A percentile compares a stretch with the other conserved stretches of the same genome.
These are phyloP conservation scores for Phytopythium chamaehyphon DNA, from an alignment of 352 stramenopile genomes.

Conservation along the genomic window DNA sequence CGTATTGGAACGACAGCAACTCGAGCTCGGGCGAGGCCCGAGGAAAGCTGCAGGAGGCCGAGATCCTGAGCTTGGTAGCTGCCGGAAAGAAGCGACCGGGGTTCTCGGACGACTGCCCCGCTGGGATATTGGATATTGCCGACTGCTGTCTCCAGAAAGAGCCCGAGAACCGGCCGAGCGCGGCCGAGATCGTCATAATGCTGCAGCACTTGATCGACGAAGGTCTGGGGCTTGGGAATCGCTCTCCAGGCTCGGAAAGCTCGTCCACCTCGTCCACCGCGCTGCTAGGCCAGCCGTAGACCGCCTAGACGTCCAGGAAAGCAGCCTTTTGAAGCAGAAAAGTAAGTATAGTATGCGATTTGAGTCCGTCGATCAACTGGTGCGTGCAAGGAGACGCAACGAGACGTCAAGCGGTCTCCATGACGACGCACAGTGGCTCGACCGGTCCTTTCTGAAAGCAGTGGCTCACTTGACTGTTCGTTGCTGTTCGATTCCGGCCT, in stretches of 20 bases:
- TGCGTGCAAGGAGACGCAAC: no score
- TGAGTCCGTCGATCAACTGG: no score
- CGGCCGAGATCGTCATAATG: slow-evolving; percentile 21
- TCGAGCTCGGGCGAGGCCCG: slow-evolving; percentile 2
- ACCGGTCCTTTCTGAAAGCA: no score
- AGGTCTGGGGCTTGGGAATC: slow-evolving; percentile 9
- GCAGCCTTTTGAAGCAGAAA: no score
- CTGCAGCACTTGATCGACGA: slow-evolving; percentile 12
- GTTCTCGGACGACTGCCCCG: slow-evolving; percentile 26
- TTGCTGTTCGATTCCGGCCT: no score
- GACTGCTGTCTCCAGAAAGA: slow-evolving; percentile 33
- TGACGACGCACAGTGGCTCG: no score
- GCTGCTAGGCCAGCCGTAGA: background rate
- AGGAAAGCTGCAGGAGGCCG: slow-evolving; percentile 28
- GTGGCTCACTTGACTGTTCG: no score
- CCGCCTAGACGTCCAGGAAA: no score
- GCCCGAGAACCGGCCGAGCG: slow-evolving; percentile 24
- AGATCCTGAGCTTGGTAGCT: slow-evolving; percentile 29
- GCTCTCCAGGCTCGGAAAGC: slow-evolving; percentile 5
- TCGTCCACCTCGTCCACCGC: slow-evolving; percentile 15
- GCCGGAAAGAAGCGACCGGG: slow-evolving; percentile 20
- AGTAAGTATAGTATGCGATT: no score
- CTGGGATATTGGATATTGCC: slow-evolving; percentile 26
- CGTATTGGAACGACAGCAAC: slow-evolving; percentile 31
- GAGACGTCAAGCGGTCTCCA: no score